Conservation (phyloP, 305 asterid species). For the Andrographis paniculata region DNA sequence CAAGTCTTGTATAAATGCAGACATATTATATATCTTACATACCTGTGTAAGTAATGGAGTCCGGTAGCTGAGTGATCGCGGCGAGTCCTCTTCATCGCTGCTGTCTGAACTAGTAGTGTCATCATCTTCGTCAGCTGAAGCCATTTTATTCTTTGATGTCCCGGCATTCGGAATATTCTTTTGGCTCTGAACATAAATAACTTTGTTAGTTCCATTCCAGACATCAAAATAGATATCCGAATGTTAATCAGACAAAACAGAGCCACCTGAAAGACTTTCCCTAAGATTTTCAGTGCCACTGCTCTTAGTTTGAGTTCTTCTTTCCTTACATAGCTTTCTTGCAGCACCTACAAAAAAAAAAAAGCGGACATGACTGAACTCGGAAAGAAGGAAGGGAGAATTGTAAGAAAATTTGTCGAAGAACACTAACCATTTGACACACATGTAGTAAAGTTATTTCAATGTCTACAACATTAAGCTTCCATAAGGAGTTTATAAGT, state of each 20-base stretch:
- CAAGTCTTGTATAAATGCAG: too few species aligned
- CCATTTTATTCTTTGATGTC: slow-evolving; percentile 53
- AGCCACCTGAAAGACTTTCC: slow-evolving; percentile 69
- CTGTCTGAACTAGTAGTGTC: slow-evolving; percentile 68
- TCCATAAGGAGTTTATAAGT: too few species aligned
- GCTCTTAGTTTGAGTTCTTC: slow-evolving; percentile 78
- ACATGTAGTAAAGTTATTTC: too few species aligned
- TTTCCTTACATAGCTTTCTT: slow-evolving; percentile 52
- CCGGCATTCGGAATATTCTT: slow-evolving; percentile 40
- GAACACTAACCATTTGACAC: too few species aligned
- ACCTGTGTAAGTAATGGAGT: slow-evolving; percentile 93
- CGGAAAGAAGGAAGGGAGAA: too few species aligned
- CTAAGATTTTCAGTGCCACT: slow-evolving; percentile 55
- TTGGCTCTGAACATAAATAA: slow-evolving; percentile 29
- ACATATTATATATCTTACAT: too few species aligned
- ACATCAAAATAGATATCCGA: background rate
- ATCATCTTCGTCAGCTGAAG: slow-evolving; percentile 41
- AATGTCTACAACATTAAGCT: too few species aligned
- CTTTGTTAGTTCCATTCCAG: background rate
- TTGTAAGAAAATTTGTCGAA: too few species aligned
- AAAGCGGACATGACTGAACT: too few species aligned
- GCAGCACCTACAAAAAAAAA: slow-evolving; percentile 67
- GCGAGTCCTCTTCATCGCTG: slow-evolving; percentile 72
- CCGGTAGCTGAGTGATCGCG: slow-evolving; percentile 51
- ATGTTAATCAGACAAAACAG: background rate